Evolutionary conservation across 176 grass and related monocot genomes (phyloP).

Genomic region (Typha latifolia): DNA sequence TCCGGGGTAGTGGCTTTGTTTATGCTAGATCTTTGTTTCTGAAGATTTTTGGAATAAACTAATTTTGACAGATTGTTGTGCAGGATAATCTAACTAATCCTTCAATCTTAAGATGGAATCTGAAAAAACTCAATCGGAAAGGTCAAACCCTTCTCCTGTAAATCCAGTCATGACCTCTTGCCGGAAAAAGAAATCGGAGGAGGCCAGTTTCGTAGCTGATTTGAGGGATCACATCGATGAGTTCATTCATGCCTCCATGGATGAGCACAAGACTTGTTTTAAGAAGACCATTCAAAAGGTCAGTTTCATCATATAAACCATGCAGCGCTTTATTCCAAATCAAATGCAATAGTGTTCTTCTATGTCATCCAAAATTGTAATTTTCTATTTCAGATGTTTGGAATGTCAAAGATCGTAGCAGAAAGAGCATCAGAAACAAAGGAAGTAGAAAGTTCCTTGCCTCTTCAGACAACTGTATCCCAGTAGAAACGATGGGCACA

Average conservation of each 20-base stretch:
- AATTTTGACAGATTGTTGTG: neutral
- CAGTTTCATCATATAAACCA: neutral
- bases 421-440: constrained; percentile 37
- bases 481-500: constrained; percentile 26
- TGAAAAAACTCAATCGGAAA: constrained; percentile 32
- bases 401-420: constrained; percentile 73
- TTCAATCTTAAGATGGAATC: constrained; percentile 40
- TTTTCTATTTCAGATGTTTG: constrained; percentile 61
- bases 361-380: neutral
- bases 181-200: constrained; percentile 72
- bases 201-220: constrained; percentile 61
- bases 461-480: constrained; percentile 74
- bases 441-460: constrained; percentile 58
- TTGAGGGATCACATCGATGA: constrained; percentile 85
- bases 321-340: neutral
- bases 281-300: constrained; percentile 85
- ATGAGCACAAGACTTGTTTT: constrained; percentile 94
- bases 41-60: neutral
- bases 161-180: constrained; percentile 61
- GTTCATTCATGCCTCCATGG: constrained; percentile 86
- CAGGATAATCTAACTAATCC: neutral
- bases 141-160: constrained; percentile 20
- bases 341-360: neutral
- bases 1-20: too few species aligned
- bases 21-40: too few species aligned